These are phyloP conservation scores for Phlebiopsis flavidoalba DNA, from an alignment of 768 basidiomycete genomes.

Conservation along the genomic window DNA sequence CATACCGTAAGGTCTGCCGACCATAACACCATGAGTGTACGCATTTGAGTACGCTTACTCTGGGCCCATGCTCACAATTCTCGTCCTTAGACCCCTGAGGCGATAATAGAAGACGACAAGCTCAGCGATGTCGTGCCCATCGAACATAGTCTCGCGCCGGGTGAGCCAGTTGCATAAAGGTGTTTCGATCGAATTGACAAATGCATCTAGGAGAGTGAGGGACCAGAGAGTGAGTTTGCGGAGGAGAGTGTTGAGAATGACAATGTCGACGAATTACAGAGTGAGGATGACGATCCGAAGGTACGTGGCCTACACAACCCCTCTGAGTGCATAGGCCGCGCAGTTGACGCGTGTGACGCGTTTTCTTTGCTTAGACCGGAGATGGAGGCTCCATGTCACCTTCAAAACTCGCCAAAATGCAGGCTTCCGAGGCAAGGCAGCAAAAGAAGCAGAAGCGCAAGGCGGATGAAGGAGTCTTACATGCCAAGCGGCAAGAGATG, in stretches of 20 bases:
- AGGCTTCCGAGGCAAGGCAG: constrained; percentile 34
- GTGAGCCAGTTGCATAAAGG: constrained; percentile 31
- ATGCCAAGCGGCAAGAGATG: constrained; percentile 74
- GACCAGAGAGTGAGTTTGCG: constrained; percentile 67
- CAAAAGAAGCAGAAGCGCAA: constrained; percentile 53
- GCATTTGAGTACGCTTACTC: background rate
- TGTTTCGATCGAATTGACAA: constrained; percentile 23
- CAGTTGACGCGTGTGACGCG: constrained; percentile 14
- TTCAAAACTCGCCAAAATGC: constrained; percentile 28
- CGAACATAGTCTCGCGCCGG: constrained; percentile 87
- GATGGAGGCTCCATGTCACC: constrained; percentile 30
- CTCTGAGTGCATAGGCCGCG: background rate
- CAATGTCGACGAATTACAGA: constrained; percentile 23
- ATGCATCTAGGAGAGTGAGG: constrained; percentile 49
- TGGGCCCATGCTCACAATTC: background rate
- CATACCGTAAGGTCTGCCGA: background rate
- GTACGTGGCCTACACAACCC: background rate
- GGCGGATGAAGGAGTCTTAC: constrained; percentile 64
- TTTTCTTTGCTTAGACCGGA: constrained; percentile 22
- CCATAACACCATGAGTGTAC: constrained; percentile 3
- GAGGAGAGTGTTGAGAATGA: constrained; percentile 38
- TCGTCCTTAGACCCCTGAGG: constrained; percentile 12
- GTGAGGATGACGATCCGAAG: constrained; percentile 55
- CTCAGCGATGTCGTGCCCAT: constrained; percentile 88
- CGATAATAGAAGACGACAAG: constrained; percentile 64